Percentiles rank a stretch among this genome's conserved stretches.
Conservation (phyloP, 108 stramenopile genomes). For the Pseudonitzschia multiseries region DNA sequence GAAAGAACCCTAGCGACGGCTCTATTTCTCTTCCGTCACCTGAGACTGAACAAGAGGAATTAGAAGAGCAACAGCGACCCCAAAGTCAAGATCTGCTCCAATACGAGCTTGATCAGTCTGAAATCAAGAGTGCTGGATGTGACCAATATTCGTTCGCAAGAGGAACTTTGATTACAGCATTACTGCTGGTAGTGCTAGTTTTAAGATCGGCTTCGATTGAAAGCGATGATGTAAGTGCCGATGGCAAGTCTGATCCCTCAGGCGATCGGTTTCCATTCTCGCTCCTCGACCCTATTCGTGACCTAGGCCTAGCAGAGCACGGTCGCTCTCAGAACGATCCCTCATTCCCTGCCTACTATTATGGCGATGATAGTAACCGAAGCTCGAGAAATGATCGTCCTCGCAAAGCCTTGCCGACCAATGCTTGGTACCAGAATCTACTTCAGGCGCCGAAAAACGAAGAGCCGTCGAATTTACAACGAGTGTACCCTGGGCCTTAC, state of each 20-base stretch:
- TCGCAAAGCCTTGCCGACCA: constrained; percentile 59
- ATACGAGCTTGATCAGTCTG: too few relatives aligned
- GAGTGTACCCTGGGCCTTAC: constrained; percentile 76
- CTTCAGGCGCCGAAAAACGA: constrained; percentile 42
- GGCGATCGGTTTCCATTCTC: constrained; percentile 32
- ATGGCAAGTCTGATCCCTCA: background rate
- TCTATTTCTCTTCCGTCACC: background rate
- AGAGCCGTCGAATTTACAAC: constrained; percentile 53
- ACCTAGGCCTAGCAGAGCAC: constrained; percentile 29
- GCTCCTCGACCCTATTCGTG: constrained; percentile 35
- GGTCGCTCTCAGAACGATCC: constrained; percentile 24
- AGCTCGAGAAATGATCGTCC: background rate
- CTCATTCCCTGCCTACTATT: constrained; percentile 18
- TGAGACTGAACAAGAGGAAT: background rate
- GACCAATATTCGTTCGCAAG: background rate
- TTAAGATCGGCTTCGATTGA: background rate
- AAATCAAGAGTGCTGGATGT: too few relatives aligned
- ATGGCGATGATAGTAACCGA: constrained; percentile 2
- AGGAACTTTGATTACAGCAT: background rate
- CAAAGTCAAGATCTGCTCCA: background rate
- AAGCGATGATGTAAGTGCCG: background rate
- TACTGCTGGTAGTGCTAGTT: background rate
- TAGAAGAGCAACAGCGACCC: background rate
- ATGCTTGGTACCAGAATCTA: constrained; percentile 82
- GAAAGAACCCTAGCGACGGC: background rate